Base-by-base conservation (phyloP, 1,284 basidiomycete genomes). In the Anthracocystis walkeri region DNA sequence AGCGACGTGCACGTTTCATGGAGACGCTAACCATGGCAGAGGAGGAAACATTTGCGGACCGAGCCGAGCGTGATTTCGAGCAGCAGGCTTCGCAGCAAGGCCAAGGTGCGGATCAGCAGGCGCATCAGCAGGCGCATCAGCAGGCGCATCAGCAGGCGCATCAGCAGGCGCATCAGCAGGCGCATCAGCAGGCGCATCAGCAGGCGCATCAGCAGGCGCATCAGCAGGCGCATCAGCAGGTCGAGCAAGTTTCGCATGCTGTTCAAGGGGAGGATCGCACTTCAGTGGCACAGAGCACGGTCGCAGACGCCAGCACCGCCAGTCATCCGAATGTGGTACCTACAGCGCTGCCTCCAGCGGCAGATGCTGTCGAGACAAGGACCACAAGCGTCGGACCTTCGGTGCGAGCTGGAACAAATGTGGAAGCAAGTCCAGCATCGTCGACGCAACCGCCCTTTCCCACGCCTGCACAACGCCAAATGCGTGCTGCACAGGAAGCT, bases 41-140 rank as follows among this genome's bases (percentile, higher is more conserved):
- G 42, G 60, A 71, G 27, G 63, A 68, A 40, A 69, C 69, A 1
- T 53, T 68, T 21, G 68, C 68, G 1, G 65, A 76, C 38, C 58
- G 51, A 3, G 52, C 41, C 23, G 68, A 76, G 48, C 61, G 73
- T 6, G 23, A 64, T 2, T 14, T 52, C 48, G n/a, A 51, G 20
- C 31, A 33, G 33, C 31, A 33, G 33, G 23, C 63, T 44, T 23
- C 58, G 21, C 55, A 46, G 29, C 49, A 35, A 31, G 45, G 6
- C 11, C 40, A 16, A 7, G 20, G 10, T 23, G 25, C 45, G 1
- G 54, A 45, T 14, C 61, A 38, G 20, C 60, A 56, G 45, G 31
- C 18, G 14, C 61, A 60, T 12, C 65, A 35, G 50, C 65, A 35
- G 50, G 23, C n/a, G n/a, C n/a, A n/a, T n/a, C n/a, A n/a, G n/a